These are phyloP conservation scores for Meyerozyma guilliermondii DNA, from an alignment of 1,139 yeast species.

Conservation along the genomic window DNA sequence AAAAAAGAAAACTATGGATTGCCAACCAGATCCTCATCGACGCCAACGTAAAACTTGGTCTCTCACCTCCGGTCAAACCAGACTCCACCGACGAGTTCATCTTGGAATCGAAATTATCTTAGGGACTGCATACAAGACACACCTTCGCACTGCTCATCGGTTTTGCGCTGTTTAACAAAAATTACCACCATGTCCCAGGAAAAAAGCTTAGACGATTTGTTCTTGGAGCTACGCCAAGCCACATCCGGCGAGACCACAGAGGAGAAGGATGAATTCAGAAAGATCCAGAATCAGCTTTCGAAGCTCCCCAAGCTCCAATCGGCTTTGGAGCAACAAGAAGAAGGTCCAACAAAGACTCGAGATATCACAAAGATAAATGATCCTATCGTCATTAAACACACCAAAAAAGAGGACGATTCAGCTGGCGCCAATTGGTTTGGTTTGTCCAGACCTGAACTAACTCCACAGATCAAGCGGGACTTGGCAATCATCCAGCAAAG, in stretches of 20 bases:
- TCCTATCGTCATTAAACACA: conserved; percentile 30
- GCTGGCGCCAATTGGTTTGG: conserved; percentile 75
- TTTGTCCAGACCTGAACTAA: conserved; percentile 75
- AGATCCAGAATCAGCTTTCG: conserved; percentile 25
- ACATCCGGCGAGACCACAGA: conserved; percentile 9
- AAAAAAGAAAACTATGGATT: conserved; percentile 46
- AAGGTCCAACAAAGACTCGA: conserved; percentile 6
- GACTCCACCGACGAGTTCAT: conserved; percentile 7
- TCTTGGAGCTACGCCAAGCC: conserved; percentile 26
- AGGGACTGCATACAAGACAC: background rate
- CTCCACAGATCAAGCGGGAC: conserved; percentile 72
- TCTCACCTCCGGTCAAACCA: conserved; percentile 17
- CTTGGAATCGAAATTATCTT: background rate
- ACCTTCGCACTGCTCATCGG: background rate
- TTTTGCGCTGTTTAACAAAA: background rate
- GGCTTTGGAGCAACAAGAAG: conserved; percentile 9
- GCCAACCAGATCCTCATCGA: conserved; percentile 57
- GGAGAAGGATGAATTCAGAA: conserved; percentile 18
- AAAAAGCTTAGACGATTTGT: conserved; percentile 28
- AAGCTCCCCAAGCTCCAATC: conserved; percentile 35
- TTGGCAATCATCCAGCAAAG: conserved; percentile 76
- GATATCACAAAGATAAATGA: conserved; percentile 42
- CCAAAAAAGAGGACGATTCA: conserved; percentile 12
- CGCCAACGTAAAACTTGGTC: conserved; percentile 36
- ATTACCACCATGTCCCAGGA: conserved; percentile 1